Conservation (phyloP, 2,329 filamentous ascomycete genomes). For the Cladosporium sp. region DNA sequence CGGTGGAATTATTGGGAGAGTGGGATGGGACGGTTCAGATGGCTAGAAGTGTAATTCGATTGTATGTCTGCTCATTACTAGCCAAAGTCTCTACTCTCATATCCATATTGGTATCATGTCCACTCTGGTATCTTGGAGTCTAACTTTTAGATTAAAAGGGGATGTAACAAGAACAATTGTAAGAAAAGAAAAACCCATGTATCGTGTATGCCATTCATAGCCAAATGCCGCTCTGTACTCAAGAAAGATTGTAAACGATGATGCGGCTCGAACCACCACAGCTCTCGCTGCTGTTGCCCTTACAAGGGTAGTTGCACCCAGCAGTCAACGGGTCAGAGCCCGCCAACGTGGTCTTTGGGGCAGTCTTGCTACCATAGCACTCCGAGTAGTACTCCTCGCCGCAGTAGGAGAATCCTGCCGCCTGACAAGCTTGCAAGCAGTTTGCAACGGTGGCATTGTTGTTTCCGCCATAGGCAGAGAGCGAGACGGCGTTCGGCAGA, state of each 20-base stretch:
- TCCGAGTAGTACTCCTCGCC: constrained; percentile 28
- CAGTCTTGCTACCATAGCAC: constrained; percentile 21
- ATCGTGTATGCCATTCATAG: no score
- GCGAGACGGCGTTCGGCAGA: constrained; percentile 16
- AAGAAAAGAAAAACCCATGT: no score
- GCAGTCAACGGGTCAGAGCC: constrained; percentile 19
- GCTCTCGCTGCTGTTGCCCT: constrained; percentile 28
- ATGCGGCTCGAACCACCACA: constrained; percentile 27
- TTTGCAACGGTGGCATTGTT: constrained; percentile 25
- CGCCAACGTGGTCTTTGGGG: constrained; percentile 14
- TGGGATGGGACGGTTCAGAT: no score
- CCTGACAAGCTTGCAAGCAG: constrained; percentile 25
- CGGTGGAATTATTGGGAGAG: not conserved
- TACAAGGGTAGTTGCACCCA: constrained; percentile 28
- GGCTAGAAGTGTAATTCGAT: no score
- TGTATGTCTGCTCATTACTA: no score
- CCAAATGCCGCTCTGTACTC: not conserved
- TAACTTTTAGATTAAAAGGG: no score
- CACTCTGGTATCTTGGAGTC: no score
- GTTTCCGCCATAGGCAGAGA: constrained; percentile 20
- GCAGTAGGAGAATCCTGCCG: constrained; percentile 21
- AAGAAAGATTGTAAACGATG: constrained; percentile 19
- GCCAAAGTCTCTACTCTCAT: no score
- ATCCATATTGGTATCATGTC: no score
- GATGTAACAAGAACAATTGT: no score